Evolutionary conservation across 1,284 basidiomycete species (phyloP).

Genomic region (Anthracocystis walkeri): DNA sequence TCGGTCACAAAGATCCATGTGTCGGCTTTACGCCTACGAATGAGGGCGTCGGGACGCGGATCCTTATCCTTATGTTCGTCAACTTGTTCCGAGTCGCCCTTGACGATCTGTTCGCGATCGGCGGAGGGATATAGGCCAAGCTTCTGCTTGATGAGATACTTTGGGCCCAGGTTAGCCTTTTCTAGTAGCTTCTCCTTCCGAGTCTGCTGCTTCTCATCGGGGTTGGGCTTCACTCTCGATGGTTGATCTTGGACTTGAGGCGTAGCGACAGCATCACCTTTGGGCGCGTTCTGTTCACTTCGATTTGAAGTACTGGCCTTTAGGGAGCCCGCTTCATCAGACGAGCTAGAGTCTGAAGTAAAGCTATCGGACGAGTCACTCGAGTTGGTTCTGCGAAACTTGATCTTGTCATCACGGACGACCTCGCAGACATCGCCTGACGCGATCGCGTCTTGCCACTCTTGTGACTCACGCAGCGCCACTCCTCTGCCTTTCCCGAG

Average conservation of each 20-base stretch:
- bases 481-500: slow-evolving; percentile 63
- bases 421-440: slow-evolving; percentile 37
- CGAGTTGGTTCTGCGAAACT: slow-evolving; percentile 31
- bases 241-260: not conserved
- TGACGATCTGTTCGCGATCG: slow-evolving; percentile 41
- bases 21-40: slow-evolving; percentile 36
- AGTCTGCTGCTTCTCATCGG: slow-evolving; percentile 44
- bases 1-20: slow-evolving; percentile 57
- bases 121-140: slow-evolving; percentile 40
- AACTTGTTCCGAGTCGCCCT: slow-evolving; percentile 11
- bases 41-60: slow-evolving; percentile 34
- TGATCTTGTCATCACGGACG: slow-evolving; percentile 52
- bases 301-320: not conserved
- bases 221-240: not conserved
- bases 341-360: slow-evolving; percentile 26
- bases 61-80: not conserved
- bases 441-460: slow-evolving; percentile 43
- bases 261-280: not conserved
- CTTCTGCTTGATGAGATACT: slow-evolving; percentile 48
- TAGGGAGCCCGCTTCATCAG: not conserved
- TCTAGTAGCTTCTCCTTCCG: slow-evolving; percentile 40
- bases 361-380: slow-evolving; percentile 31
- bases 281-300: not conserved
- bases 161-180: slow-evolving; percentile 46
- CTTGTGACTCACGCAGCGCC: slow-evolving; percentile 37